Percentiles rank a stretch among this genome's conserved stretches.
Evolutionary conservation across 2,329 filamentous ascomycete species (phyloP).

Genomic region (Cladophialophora bantiana): DNA sequence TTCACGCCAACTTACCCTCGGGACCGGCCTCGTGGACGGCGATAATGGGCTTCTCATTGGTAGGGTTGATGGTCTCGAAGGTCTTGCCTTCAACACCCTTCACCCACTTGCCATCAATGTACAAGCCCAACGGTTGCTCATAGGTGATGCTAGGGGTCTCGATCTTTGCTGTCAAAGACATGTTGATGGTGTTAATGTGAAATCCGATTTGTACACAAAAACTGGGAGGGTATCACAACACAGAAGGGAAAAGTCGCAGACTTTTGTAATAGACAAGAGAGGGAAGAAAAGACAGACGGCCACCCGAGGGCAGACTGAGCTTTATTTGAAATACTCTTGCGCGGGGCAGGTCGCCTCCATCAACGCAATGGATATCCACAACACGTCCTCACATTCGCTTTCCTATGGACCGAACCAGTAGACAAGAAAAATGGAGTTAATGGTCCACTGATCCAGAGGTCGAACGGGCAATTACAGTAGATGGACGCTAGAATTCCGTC

Average conservation of each 20-base stretch:
- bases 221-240: constrained; percentile 32
- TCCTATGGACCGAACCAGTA: constrained; percentile 41
- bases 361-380: constrained; percentile 15
- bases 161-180: constrained; percentile 51
- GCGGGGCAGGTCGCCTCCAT: constrained; percentile 35
- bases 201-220: constrained; percentile 14
- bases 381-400: constrained; percentile 28
- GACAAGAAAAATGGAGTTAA: constrained; percentile 14
- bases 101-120: constrained; percentile 82
- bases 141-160: constrained; percentile 50
- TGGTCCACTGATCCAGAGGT: constrained; percentile 26
- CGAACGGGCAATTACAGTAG: constrained; percentile 14
- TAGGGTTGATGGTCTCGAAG: constrained; percentile 90
- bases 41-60: constrained; percentile 83
- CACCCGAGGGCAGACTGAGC: constrained; percentile 26
- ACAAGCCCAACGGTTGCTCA: constrained; percentile 53
- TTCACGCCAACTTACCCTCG: constrained; percentile 71
- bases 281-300: constrained; percentile 44
- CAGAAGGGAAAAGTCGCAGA: constrained; percentile 13
- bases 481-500: constrained; percentile 25
- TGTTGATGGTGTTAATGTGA: constrained; percentile 39
- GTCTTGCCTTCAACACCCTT: constrained; percentile 84
- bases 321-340: constrained; percentile 38
- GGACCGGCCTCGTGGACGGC: constrained; percentile 84
- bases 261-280: constrained; percentile 40